Evolutionary conservation across 2,329 filamentous ascomycete genomes (phyloP).

Genomic region (Pseudopyricularia cyperi): DNA sequence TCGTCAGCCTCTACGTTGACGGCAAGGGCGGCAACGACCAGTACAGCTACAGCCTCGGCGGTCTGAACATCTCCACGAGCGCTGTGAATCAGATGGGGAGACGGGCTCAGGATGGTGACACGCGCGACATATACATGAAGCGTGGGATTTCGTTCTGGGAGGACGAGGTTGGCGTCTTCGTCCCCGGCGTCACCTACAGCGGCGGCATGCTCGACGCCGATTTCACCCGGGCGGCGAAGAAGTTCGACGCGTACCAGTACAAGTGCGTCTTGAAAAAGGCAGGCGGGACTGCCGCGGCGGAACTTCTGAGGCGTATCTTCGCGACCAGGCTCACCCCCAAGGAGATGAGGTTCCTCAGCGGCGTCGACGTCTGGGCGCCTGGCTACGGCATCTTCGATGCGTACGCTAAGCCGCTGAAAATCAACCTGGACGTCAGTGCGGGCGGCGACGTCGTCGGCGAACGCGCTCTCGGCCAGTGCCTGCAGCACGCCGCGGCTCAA

Average conservation of each 20-base stretch:
- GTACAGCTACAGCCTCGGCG: not conserved
- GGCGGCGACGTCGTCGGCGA: not conserved
- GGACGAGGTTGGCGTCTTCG: not conserved
- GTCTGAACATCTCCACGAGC: not conserved
- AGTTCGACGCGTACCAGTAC: not conserved
- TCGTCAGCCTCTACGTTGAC: not conserved
- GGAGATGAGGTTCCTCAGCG: not conserved
- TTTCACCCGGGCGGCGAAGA: not conserved
- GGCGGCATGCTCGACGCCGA: not conserved
- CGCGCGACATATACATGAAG: not conserved
- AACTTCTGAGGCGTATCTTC: not conserved
- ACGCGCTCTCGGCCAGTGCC: not conserved
- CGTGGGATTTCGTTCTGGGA: not conserved
- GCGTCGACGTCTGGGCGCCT: constrained; percentile 3
- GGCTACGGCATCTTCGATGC: constrained; percentile 1
- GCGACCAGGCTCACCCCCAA: not conserved
- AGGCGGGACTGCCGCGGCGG: not conserved
- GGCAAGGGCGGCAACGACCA: not conserved
- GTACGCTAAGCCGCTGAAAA: not conserved
- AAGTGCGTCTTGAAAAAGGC: not conserved
- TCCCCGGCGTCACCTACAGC: not conserved
- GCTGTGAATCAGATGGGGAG: not conserved
- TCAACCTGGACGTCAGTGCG: not conserved
- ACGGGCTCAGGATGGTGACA: not conserved
- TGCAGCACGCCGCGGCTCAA: not conserved